These are phyloP conservation scores for Trichophyton mentagrophytes DNA, from an alignment of 2,329 filamentous ascomycete genomes.

Conservation along the genomic window DNA sequence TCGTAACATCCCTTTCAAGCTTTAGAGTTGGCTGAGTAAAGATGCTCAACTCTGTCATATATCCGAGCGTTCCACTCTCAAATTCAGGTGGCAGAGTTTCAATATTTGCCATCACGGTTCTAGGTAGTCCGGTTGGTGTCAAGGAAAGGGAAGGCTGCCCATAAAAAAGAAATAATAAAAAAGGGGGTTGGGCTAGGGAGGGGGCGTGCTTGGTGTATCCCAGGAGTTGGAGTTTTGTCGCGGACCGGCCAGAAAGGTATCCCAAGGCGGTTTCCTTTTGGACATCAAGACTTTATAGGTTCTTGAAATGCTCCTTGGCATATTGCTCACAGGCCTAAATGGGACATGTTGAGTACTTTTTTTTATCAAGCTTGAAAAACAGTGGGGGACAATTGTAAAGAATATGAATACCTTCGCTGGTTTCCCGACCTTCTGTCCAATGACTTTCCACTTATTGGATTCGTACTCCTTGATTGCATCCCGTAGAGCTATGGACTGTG, in stretches of 20 bases:
- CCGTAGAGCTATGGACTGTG: slow-evolving; percentile 45
- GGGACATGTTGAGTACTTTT: slow-evolving; percentile 13
- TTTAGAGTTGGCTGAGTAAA: neutral
- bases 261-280: neutral
- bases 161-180: neutral
- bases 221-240: neutral
- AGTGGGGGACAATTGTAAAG: slow-evolving; percentile 4
- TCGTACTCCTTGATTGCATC: slow-evolving; percentile 98
- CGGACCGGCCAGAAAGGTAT: slow-evolving; percentile 5
- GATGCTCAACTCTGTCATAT: neutral
- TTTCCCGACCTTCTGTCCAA: slow-evolving; percentile 93
- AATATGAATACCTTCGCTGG: slow-evolving; percentile 63
- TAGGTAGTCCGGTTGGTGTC: neutral
- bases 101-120: neutral
- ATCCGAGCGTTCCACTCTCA: neutral
- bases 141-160: neutral
- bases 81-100: neutral
- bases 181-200: neutral
- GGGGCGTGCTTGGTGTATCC: neutral
- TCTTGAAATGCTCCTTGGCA: slow-evolving; percentile 80
- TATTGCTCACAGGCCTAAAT: slow-evolving; percentile 73
- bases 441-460: slow-evolving; percentile 96
- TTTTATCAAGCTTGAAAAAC: neutral
- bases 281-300: slow-evolving; percentile 18
- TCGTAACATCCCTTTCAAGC: neutral